Percentiles rank a stretch among this genome's conserved stretches.
phyloP scores from a whole-genome alignment of 495 filamentous ascomycete genomes.

The Penicillium maclennaniae region DNA sequence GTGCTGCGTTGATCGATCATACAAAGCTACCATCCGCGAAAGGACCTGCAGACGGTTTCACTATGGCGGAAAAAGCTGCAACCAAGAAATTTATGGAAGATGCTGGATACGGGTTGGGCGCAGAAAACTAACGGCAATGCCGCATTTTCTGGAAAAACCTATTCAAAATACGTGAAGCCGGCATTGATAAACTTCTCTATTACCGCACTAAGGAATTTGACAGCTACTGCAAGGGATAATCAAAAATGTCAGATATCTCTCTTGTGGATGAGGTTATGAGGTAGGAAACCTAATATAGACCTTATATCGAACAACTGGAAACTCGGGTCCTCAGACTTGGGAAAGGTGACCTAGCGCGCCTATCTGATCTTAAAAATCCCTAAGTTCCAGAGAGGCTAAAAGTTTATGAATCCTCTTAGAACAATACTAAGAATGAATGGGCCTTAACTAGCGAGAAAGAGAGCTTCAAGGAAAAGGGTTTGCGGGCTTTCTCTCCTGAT shows the following conservation, averaged over 20 bases:
- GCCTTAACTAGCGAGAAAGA: slow-evolving; percentile 1
- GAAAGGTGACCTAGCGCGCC: neutral
- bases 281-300: slow-evolving; percentile 14
- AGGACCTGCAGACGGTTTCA: slow-evolving; percentile 21
- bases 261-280: slow-evolving; percentile 12
- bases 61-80: slow-evolving; percentile 21
- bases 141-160: slow-evolving; percentile 20
- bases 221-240: slow-evolving; percentile 16
- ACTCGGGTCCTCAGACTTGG: slow-evolving; percentile 1
- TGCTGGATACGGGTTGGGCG: slow-evolving; percentile 10
- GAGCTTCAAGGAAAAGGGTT: slow-evolving; percentile 9
- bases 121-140: slow-evolving; percentile 16
- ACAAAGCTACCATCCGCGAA: slow-evolving; percentile 14
- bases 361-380: slow-evolving; percentile 3
- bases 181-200: slow-evolving; percentile 15
- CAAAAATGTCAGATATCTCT: slow-evolving; percentile 4
- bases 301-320: slow-evolving; percentile 22
- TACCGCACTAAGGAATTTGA: slow-evolving; percentile 23
- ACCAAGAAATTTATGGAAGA: slow-evolving; percentile 21
- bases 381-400: slow-evolving; percentile 6
- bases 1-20: slow-evolving; percentile 15
- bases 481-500: no score
- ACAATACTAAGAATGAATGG: slow-evolving; percentile 13
- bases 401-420: slow-evolving; percentile 10
- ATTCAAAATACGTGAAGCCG: slow-evolving; percentile 17